Evolutionary conservation across 2,329 filamentous ascomycete genomes (phyloP), one percentile per base, ranked within the genome.

Genomic region (Microascus cirrosus): DNA sequence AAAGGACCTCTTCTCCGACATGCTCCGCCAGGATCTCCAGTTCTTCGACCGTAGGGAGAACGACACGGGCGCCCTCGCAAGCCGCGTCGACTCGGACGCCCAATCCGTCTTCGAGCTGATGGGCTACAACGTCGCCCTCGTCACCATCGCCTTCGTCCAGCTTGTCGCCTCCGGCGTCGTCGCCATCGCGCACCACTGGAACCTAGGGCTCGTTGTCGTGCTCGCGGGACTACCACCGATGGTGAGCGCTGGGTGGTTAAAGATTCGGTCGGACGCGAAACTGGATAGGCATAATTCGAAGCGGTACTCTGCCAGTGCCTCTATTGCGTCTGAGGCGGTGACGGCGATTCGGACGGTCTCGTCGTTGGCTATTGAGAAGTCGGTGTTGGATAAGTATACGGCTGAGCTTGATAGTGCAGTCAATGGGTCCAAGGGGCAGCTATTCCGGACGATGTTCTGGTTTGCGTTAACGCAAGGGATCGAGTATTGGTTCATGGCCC

Each of bases 1-100:
- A 1, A 60, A 63, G 10, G 71, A 75, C 53, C 64, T 74, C n/a
- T 74, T 85, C 58, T 70, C 74, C 53, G 78, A 76, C 54, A 76
- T 80, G 1, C 70, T 84, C 6, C 72, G 75, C 22, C 80, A 84
- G 63, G 77, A 82, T 60, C 78, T 84, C 66, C 61, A 70, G 12
- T 77, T 76, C 63, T 76, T 75, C 59, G 73, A 76, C 61, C 59
- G 67, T 10, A 65, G 69, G 0, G 64, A 67, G 5, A 71, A 74
- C 42, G 67, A 66, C 51, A 72, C 72, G 1, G 73, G 73, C 0
- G 67, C 73, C 0, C 66, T 76, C 1, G 72, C 72, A 0, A 62
- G 66, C 3, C 61, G 66, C 1, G 55, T 70, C 7, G 62, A 66
- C 1, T 60, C 65, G 2, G 66, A 71, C 18, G 61, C 69, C 3